These are phyloP conservation scores for Brassica carinata DNA, from an alignment of 345 rosid species.

Conservation along the genomic window DNA sequence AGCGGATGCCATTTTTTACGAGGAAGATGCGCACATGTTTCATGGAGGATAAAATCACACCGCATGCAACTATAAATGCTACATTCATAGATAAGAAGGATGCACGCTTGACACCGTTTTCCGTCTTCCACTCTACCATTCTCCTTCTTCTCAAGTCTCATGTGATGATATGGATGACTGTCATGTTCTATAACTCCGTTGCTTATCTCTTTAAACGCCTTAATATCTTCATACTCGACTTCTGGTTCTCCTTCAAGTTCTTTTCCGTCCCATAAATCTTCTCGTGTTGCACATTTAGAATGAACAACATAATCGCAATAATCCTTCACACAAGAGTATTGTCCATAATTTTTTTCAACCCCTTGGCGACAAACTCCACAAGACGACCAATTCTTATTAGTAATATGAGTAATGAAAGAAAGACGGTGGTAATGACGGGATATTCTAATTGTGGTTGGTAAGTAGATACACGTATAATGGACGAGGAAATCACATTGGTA, in stretches of 20 bases:
- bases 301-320: background rate
- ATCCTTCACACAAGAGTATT: background rate
- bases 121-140: background rate
- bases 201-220: background rate
- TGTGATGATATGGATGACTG: background rate
- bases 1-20: background rate
- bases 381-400: no score
- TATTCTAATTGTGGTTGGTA: background rate
- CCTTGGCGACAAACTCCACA: no score
- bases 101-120: background rate
- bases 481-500: background rate
- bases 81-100: background rate
- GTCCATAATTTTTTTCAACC: background rate
- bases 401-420: background rate
- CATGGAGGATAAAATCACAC: background rate
- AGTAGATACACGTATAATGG: background rate
- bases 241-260: background rate
- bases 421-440: background rate
- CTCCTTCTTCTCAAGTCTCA: background rate
- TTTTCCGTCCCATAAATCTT: background rate
- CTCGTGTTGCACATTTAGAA: background rate
- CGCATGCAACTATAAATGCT: background rate
- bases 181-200: background rate
- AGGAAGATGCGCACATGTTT: background rate
- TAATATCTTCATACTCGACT: background rate